Conservation (phyloP, 179 eudicot genomes). For the Patellifolia procumbens region DNA sequence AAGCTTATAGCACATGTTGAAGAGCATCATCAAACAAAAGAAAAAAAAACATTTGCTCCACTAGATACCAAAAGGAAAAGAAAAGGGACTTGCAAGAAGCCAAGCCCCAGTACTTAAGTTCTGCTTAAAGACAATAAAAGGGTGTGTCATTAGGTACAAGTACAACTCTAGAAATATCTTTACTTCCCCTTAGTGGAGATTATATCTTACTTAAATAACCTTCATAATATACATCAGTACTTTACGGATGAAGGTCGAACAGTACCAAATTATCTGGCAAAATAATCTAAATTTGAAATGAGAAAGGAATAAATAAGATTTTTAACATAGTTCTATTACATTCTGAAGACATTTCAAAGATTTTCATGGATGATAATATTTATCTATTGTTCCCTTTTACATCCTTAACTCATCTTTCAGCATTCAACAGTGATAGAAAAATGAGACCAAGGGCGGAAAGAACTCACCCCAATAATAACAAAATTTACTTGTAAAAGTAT, state of each 20-base stretch:
- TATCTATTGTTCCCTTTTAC: background rate
- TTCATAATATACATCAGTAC: background rate
- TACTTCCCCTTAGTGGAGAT: background rate
- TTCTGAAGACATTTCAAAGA: background rate
- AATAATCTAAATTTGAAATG: background rate
- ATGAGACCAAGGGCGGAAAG: no score
- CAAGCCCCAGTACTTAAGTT: no score
- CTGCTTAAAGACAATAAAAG: background rate
- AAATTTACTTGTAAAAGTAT: background rate
- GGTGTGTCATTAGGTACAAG: background rate
- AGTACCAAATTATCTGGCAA: background rate
- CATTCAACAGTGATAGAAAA: background rate
- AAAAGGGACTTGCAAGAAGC: background rate
- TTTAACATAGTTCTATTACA: background rate
- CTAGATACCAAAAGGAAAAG: background rate
- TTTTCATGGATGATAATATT: background rate
- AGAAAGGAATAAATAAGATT: background rate
- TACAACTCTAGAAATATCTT: background rate
- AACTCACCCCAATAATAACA: background rate
- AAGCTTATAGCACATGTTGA: background rate
- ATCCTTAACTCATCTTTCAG: background rate
- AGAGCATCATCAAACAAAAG: background rate
- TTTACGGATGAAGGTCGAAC: background rate
- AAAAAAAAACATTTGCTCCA: background rate
- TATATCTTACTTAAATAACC: background rate